Evolutionary conservation across 352 stramenopile genomes (phyloP).

Genomic region (Globisporangium uncinulatum): DNA sequence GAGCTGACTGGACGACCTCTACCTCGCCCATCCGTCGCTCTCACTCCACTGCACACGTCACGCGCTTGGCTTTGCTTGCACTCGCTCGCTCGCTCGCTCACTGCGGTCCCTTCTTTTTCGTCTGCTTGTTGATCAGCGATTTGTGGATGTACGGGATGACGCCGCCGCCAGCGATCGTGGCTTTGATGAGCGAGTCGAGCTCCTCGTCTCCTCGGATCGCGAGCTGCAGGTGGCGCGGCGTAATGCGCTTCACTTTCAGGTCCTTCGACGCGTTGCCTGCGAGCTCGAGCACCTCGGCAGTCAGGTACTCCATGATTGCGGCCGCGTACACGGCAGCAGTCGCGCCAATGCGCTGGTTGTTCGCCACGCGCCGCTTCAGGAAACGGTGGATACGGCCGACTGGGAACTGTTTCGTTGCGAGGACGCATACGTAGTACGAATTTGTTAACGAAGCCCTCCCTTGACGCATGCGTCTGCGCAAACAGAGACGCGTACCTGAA

Average conservation of each 20-base stretch:
- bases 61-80: constrained; percentile 4
- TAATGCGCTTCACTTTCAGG: constrained; percentile 98
- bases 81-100: constrained; percentile 22
- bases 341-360: constrained; percentile 98
- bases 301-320: constrained; percentile 99
- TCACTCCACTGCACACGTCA: not conserved
- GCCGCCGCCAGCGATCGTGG: constrained; percentile 99
- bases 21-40: not conserved
- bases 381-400: constrained; percentile 99
- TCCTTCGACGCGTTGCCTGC: constrained; percentile 97
- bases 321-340: constrained; percentile 99
- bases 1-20: too few relatives aligned
- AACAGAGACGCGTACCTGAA: constrained; percentile 84
- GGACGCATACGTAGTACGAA: not conserved
- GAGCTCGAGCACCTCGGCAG: constrained; percentile 99
- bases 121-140: constrained; percentile 98
- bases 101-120: constrained; percentile 82
- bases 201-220: constrained; percentile 99
- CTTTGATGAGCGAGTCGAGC: constrained; percentile 99
- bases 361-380: constrained; percentile 97
- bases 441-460: not conserved
- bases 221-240: constrained; percentile 98
- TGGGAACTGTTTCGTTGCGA: constrained; percentile 86
- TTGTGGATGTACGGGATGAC: constrained; percentile 99
- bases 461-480: too few relatives aligned